Evolutionary conservation across 1,139 yeast species (phyloP), one percentile per base, ranked within the genome.

Genomic region (Blastobotrys ciferrii): DNA sequence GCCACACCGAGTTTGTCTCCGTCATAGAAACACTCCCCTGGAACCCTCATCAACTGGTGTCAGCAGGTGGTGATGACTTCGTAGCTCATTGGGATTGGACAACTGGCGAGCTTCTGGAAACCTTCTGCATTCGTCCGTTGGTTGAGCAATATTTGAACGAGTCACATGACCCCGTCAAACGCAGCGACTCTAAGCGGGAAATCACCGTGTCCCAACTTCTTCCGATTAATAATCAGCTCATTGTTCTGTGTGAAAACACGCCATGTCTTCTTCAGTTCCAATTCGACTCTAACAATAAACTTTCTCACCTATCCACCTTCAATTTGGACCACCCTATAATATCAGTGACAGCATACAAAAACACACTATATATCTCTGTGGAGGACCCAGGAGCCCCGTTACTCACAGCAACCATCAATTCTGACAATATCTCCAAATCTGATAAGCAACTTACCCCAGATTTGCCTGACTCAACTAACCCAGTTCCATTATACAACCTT

Each of bases 1-100:
- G 96, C 2, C 98, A 92, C 65, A 74, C 74, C 41, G 87, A 89
- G 65, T 94, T 87, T 61, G 82, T 91, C 12, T 82, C 95, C 2
- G 71, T 77, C 4, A 66, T 88, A 55, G 68, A 72, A 44, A 67
- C 81, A 28, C 83, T 86, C 31, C 59, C 65, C 12, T 78, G 80
- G 75, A 66, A 75, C 35, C 65, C 73, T 4, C 60, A 69, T 7
- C 60, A 74, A 15, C 72, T 92, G 50, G 68, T 89, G 18, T 84
- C 92, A 61, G 98, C 85, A 2, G 98, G 98, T 32, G 99, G 98
- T 56, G 98, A 92, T 63, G 81, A 80, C 50, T 80, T 67, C 56
- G 64, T 92, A n/a, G 75, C 78, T 52, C 66, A 82, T 25, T 92
- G 98, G 97, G 75, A 86, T 55, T 91, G 95, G 94, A 65, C 67